Evolutionary conservation across 1,284 basidiomycete species (phyloP), one percentile per base, ranked within the genome.

Genomic region (Fomitiporia mediterranea): DNA sequence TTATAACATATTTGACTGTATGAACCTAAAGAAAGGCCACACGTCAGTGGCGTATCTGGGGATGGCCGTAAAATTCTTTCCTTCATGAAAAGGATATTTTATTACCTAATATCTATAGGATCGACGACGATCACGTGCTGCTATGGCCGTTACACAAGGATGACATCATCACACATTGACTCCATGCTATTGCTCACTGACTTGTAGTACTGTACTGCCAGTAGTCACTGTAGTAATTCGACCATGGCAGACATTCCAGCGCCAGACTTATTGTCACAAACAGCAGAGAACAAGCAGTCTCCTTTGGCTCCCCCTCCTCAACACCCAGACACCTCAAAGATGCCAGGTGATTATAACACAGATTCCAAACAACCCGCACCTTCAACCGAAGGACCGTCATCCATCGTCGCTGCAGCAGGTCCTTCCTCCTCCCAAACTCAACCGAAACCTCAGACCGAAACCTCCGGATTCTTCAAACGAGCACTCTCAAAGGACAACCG

Each of bases 401-500:
- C n/a, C n/a, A n/a, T n/a, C 15, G 21, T n/a, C 25, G 32, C 5
- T 30, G 23, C 53, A 9, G 32, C 30, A 27, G 30, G 13, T 13
- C 19, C 50, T 9, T 46, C 50, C 11, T 23, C n/a, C n/a, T 23
- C 51, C n/a, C 11, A 47, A 27, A 17, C 40, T 5, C 42, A 30
- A 25, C 19, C 28, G 35, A 5, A 7, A 19, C 21, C 8, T 48
- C 9, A 48, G 37, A 5, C n/a, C n/a, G n/a, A n/a, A n/a, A n/a
- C n/a, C n/a, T 40, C 55, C 2, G 42, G 43, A 4, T 50, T 61
- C 28, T 25, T 61, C 23, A 37, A 42, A 32, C 47, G 55, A 9
- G 38, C 55, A 5, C 17, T 59, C n/a, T 61, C 58, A 3, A 56
- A 55, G 32, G 51, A 60, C 17, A 62, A 62, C 53, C 37, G 53